These are phyloP conservation scores for Kodamaea laetipori DNA, from an alignment of 805 yeast species.

Conservation along the genomic window DNA sequence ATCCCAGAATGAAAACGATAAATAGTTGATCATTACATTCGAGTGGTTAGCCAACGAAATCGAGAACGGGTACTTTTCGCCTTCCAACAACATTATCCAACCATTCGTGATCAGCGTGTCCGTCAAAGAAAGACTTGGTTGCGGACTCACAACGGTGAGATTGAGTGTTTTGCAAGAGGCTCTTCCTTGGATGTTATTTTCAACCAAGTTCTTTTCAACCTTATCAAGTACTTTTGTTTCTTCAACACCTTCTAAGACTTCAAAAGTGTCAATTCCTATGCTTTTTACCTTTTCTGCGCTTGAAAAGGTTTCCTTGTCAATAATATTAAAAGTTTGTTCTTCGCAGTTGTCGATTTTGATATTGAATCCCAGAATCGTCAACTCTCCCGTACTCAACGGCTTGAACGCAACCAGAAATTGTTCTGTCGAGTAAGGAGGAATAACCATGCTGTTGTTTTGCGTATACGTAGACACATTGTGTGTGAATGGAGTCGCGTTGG, in stretches of 20 bases:
- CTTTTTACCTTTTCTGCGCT: slow-evolving; percentile 10
- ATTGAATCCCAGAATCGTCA: slow-evolving; percentile 52
- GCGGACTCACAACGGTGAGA: slow-evolving; percentile 44
- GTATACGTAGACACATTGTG: slow-evolving; percentile 9
- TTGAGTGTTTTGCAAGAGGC: slow-evolving; percentile 22
- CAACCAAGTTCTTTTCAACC: slow-evolving; percentile 29
- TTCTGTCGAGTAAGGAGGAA: slow-evolving; percentile 33
- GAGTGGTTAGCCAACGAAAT: slow-evolving; percentile 62
- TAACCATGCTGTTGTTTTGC: slow-evolving; percentile 14
- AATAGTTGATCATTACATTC: slow-evolving; percentile 51
- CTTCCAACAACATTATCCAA: slow-evolving; percentile 78
- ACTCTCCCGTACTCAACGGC: slow-evolving; percentile 50
- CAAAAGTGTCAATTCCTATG: slow-evolving; percentile 1
- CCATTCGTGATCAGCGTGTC: slow-evolving; percentile 58
- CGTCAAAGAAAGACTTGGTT: slow-evolving; percentile 61
- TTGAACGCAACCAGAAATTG: slow-evolving; percentile 47
- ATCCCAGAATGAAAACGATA: slow-evolving; percentile 68
- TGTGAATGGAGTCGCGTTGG: background rate
- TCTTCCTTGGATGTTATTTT: slow-evolving; percentile 22
- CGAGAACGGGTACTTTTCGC: slow-evolving; percentile 58
- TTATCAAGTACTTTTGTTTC: slow-evolving; percentile 14
- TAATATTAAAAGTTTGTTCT: slow-evolving; percentile 46
- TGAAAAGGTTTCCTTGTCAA: slow-evolving; percentile 28
- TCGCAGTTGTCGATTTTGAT: slow-evolving; percentile 55
- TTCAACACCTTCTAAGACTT: background rate